These are phyloP conservation scores for Acer negundo DNA, from an alignment of 345 rosid species.

Conservation along the genomic window DNA sequence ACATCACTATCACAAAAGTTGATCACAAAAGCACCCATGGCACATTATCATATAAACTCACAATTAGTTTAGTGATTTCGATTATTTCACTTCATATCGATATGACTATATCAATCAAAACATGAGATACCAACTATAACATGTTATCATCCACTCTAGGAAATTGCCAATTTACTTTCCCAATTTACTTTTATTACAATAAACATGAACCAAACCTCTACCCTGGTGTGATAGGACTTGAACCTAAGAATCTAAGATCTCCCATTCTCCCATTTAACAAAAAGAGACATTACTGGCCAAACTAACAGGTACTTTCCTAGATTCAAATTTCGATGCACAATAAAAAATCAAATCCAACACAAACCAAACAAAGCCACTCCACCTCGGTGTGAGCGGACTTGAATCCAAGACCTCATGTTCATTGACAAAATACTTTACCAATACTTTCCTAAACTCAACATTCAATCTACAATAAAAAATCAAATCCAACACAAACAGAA, in stretches of 20 bases:
- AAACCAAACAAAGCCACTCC: background rate
- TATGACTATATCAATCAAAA: background rate
- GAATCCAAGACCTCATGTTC: background rate
- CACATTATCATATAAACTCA: background rate
- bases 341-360: too few relatives aligned
- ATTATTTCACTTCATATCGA: background rate
- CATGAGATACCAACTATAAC: background rate
- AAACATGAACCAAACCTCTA: background rate
- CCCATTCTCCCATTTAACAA: background rate
- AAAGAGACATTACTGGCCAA: background rate
- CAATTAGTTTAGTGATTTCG: background rate
- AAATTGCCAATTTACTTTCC: background rate
- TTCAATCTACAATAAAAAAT: background rate
- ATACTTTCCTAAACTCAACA: conserved; percentile 1
- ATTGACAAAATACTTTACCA: too few relatives aligned
- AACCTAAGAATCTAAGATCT: too few relatives aligned
- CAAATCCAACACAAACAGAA: too few relatives aligned
- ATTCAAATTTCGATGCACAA: conserved; percentile 1
- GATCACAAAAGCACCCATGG: background rate
- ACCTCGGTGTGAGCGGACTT: too few relatives aligned
- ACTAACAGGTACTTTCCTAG: background rate
- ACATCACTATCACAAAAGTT: background rate
- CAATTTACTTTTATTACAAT: too few relatives aligned
- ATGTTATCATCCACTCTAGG: background rate
- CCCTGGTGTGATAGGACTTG: too few relatives aligned